Evolutionary conservation across 2,329 filamentous ascomycete genomes (phyloP).

Genomic region (Rutstroemia sp.): DNA sequence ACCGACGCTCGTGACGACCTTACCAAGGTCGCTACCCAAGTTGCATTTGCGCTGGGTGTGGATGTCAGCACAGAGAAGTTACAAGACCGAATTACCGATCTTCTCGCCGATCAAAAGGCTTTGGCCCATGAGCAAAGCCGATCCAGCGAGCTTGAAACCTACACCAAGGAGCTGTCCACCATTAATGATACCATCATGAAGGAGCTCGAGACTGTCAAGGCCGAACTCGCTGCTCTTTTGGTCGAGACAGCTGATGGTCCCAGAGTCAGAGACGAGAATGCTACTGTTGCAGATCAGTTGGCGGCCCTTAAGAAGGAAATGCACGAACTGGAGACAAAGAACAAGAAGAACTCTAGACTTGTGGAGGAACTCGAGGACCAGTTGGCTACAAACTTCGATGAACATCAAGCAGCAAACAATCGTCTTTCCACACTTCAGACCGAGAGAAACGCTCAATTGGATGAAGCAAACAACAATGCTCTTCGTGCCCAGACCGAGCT

Average conservation of each 20-base stretch:
- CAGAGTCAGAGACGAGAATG: constrained; percentile 36
- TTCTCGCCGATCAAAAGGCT: constrained; percentile 52
- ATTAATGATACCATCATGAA: constrained; percentile 54
- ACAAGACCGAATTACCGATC: constrained; percentile 50
- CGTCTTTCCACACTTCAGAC: constrained; percentile 75
- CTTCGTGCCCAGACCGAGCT: constrained; percentile 59
- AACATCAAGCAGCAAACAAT: constrained; percentile 79
- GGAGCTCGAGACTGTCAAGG: constrained; percentile 55
- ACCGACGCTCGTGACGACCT: constrained; percentile 59
- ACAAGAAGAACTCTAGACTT: constrained; percentile 84
- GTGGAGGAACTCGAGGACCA: constrained; percentile 97
- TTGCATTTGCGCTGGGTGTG: constrained; percentile 52
- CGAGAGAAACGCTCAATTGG: constrained; percentile 66
- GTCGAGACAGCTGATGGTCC: constrained; percentile 38
- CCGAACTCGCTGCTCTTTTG: constrained; percentile 45
- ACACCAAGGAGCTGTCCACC: constrained; percentile 46
- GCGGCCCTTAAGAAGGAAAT: constrained; percentile 60
- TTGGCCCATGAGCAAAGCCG: constrained; percentile 52
- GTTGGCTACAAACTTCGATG: constrained; percentile 88
- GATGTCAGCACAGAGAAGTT: constrained; percentile 63
- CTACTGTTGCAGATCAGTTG: constrained; percentile 47
- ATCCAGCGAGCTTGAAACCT: constrained; percentile 46
- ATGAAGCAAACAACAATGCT: constrained; percentile 66
- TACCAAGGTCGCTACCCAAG: constrained; percentile 54
- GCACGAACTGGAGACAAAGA: constrained; percentile 54